Conservation (phyloP, 805 yeast genomes). For the Teunomyces gatunensis region DNA sequence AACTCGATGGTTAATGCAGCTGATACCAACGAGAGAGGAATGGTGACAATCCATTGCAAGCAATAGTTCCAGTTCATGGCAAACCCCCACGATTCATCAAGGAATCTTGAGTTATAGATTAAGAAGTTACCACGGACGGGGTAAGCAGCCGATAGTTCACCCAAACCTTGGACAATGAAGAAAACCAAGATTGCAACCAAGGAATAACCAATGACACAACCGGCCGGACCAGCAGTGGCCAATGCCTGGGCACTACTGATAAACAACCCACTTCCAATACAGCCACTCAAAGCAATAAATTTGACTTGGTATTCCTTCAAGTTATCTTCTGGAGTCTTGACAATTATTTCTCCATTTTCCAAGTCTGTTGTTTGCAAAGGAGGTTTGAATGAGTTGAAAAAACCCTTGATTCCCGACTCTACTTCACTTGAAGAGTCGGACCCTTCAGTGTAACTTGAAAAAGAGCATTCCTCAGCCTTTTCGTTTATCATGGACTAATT, state of each 20-base stretch:
- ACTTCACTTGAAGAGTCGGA: background rate
- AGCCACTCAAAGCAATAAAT: conserved; percentile 18
- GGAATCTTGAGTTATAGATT: conserved; percentile 13
- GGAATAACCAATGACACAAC: conserved; percentile 14
- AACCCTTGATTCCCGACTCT: conserved; percentile 1
- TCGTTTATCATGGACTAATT: conserved; percentile 2
- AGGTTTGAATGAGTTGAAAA: conserved; percentile 9
- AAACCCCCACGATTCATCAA: conserved; percentile 23
- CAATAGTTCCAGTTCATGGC: conserved; percentile 22
- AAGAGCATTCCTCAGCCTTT: conserved; percentile 3
- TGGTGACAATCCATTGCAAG: conserved; percentile 12
- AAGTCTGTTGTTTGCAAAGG: conserved; percentile 3
- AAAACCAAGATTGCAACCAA: conserved; percentile 10
- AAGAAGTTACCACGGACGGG: conserved; percentile 14
- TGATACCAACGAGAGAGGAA: conserved; percentile 10
- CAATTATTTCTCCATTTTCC: conserved; percentile 5
- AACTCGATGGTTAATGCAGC: conserved; percentile 20
- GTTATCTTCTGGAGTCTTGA: conserved; percentile 10
- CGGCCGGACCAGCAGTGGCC: conserved; percentile 19
- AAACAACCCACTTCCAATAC: conserved; percentile 22
- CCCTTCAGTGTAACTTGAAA: background rate
- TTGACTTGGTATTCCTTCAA: conserved; percentile 12
- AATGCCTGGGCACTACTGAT: conserved; percentile 16
- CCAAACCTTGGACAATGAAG: conserved; percentile 13
- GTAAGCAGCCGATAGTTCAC: conserved; percentile 11